phyloP scores from a whole-genome alignment of 257 asterid genomes.

The Nicotiana tomentosiformis region DNA sequence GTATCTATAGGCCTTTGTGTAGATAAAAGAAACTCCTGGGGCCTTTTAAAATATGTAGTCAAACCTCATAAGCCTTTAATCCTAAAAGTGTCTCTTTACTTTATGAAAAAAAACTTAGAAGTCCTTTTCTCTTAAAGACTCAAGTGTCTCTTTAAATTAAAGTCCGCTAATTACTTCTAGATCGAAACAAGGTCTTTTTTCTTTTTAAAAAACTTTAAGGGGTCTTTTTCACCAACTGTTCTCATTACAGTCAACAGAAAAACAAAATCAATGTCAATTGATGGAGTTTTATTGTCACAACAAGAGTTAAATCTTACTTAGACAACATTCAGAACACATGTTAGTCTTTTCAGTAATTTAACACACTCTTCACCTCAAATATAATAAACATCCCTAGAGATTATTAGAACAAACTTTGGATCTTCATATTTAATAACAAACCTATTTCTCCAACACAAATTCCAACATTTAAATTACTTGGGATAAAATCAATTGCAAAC shows the following conservation, averaged over 20 bases:
- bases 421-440: neutral
- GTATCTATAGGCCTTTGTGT: too few species aligned
- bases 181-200: too few species aligned
- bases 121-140: too few species aligned
- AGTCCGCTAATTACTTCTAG: too few species aligned
- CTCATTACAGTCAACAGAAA: neutral
- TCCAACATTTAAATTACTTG: neutral
- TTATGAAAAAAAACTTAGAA: too few species aligned
- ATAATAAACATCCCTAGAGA: neutral
- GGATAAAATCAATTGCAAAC: neutral
- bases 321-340: neutral
- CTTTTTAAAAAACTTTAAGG: too few species aligned
- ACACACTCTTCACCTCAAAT: neutral
- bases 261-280: neutral
- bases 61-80: too few species aligned
- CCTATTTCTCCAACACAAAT: neutral
- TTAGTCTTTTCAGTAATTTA: neutral
- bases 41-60: too few species aligned
- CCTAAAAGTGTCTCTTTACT: too few species aligned
- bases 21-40: too few species aligned
- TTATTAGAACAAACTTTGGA: neutral
- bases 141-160: too few species aligned
- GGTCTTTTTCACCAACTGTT: too few species aligned
- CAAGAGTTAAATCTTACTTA: neutral
- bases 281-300: neutral